Percentiles rank a stretch among this genome's conserved stretches.
Conservation (phyloP, 1,139 yeast genomes). For the Yamadazyma jaroonii region DNA sequence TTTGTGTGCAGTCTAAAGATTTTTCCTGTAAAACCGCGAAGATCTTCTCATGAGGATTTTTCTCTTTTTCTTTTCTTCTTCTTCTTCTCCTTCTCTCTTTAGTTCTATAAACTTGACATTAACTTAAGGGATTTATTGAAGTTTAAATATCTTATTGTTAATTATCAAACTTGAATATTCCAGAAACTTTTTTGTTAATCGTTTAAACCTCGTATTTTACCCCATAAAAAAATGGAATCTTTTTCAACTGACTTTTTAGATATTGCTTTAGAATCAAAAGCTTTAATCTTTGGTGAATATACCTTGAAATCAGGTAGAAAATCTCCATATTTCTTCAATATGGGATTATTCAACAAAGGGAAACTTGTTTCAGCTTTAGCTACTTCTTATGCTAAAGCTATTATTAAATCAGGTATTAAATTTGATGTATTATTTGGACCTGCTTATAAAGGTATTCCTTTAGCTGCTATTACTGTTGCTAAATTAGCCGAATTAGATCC, state of each 20-base stretch:
- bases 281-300: slow-evolving; percentile 83
- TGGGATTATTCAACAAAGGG: slow-evolving; percentile 87
- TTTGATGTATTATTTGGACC: slow-evolving; percentile 96
- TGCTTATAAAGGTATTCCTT: slow-evolving; percentile 95
- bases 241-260: slow-evolving; percentile 72
- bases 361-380: slow-evolving; percentile 75
- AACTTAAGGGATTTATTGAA: too few relatives aligned
- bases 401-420: slow-evolving; percentile 73
- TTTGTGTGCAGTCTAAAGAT: slow-evolving; percentile 1
- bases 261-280: slow-evolving; percentile 75
- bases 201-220: too few relatives aligned
- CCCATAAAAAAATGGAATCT: slow-evolving; percentile 19
- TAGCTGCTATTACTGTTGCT: slow-evolving; percentile 89
- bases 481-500: slow-evolving; percentile 89
- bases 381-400: slow-evolving; percentile 83
- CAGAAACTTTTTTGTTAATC: too few relatives aligned
- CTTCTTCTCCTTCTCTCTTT: slow-evolving; percentile 3
- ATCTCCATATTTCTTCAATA: slow-evolving; percentile 96
- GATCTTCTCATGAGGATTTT: slow-evolving; percentile 7
- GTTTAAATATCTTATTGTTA: neutral
- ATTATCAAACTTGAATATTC: neutral
- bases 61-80: slow-evolving; percentile 7
- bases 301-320: slow-evolving; percentile 88
- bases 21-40: neutral
- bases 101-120: neutral